Percentiles rank a stretch among this genome's conserved stretches.
Evolutionary conservation across 2,329 filamentous ascomycete species (phyloP).

Genomic region (Colletotrichum sp.): DNA sequence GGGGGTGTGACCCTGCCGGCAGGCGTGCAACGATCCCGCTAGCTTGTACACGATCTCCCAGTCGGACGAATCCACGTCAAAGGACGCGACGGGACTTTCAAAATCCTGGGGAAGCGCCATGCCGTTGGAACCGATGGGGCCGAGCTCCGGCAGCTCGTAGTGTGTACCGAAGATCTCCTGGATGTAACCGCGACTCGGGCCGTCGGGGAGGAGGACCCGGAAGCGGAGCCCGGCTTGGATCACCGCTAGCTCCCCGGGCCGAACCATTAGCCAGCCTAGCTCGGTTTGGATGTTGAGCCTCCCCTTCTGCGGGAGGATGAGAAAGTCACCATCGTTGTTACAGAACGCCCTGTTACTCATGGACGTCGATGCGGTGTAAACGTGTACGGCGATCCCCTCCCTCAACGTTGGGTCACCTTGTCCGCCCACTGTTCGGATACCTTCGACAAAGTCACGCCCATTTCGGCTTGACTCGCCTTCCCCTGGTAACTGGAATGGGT

Average conservation of each 20-base stretch:
- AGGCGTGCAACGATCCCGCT: slow-evolving; percentile 64
- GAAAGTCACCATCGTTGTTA: slow-evolving; percentile 67
- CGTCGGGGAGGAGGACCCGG: slow-evolving; percentile 55
- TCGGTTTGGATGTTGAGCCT: slow-evolving; percentile 64
- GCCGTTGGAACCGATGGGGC: slow-evolving; percentile 64
- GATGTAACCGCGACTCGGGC: slow-evolving; percentile 63
- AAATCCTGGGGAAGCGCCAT: slow-evolving; percentile 57
- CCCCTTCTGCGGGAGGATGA: slow-evolving; percentile 68
- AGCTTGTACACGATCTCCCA: slow-evolving; percentile 27
- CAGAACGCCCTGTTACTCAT: slow-evolving; percentile 50
- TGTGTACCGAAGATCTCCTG: slow-evolving; percentile 68
- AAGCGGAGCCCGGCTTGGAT: slow-evolving; percentile 57
- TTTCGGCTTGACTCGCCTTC: too few relatives aligned
- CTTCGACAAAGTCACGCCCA: neutral
- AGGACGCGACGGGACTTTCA: slow-evolving; percentile 55
- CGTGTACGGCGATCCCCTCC: neutral
- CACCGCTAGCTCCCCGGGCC: slow-evolving; percentile 64
- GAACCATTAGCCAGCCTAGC: slow-evolving; percentile 45
- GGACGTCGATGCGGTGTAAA: slow-evolving; percentile 28
- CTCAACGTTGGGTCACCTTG: neutral
- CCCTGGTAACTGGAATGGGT: slow-evolving; percentile 32
- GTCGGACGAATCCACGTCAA: neutral
- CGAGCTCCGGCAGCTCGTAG: slow-evolving; percentile 66
- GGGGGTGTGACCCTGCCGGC: slow-evolving; percentile 50
- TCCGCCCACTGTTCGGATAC: neutral